Evolutionary conservation across 805 yeast species (phyloP).

Genomic region (Cyberlindnera mississippiensis): DNA sequence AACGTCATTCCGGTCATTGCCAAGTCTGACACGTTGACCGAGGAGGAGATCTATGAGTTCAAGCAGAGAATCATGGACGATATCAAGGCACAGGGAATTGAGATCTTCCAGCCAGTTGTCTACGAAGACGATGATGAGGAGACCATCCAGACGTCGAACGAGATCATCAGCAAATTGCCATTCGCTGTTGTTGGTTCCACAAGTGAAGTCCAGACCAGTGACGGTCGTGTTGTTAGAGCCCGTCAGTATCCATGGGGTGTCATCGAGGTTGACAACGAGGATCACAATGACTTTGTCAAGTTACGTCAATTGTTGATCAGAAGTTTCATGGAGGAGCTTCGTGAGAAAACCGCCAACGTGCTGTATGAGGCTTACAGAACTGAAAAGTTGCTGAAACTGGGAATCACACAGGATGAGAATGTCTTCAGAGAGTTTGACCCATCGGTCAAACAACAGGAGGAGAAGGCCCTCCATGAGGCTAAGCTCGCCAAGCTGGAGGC

Average conservation of each 20-base stretch:
- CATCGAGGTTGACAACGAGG: conserved; percentile 91
- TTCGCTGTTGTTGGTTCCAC: conserved; percentile 95
- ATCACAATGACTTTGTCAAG: conserved; percentile 86
- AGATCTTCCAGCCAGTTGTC: conserved; percentile 70
- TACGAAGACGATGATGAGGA: conserved; percentile 87
- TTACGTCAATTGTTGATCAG: conserved; percentile 85
- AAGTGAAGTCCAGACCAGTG: conserved; percentile 56
- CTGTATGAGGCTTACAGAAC: conserved; percentile 90
- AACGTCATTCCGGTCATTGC: conserved; percentile 94
- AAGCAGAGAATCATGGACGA: conserved; percentile 78
- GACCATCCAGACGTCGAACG: conserved; percentile 58
- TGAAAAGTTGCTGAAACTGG: conserved; percentile 72
- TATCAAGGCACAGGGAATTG: conserved; percentile 67
- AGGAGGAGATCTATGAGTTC: conserved; percentile 74
- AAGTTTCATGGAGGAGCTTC: conserved; percentile 89
- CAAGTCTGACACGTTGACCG: conserved; percentile 88
- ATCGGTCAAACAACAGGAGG: conserved; percentile 86
- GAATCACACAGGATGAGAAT: conserved; percentile 85
- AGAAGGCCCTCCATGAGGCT: conserved; percentile 87
- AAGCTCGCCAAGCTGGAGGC: conserved; percentile 90
- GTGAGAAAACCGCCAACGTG: conserved; percentile 72
- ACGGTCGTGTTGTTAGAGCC: conserved; percentile 83
- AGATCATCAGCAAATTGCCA: conserved; percentile 71
- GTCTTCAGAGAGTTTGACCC: conserved; percentile 98
- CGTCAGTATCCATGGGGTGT: conserved; percentile 97